Evolutionary conservation across 2,329 filamentous ascomycete species (phyloP), one percentile per base, ranked within the genome.

Genomic region (Neopestalotiopsis sp.): DNA sequence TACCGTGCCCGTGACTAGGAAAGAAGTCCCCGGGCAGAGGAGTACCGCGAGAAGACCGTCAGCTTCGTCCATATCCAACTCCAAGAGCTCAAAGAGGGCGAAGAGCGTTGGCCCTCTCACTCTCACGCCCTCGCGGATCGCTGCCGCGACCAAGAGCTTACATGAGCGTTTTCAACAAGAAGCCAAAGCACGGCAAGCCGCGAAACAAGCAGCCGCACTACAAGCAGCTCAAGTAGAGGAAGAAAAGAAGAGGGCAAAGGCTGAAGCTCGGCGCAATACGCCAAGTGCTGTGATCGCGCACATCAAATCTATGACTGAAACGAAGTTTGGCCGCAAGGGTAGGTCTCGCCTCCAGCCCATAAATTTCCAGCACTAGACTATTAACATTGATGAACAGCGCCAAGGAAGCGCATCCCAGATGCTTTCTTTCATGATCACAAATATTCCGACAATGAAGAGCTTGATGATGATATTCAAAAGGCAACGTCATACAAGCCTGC

Each of bases 301-400:
- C 40, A 57, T 67, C 65, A 59, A 59, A 53, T 61, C 58, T n/a
- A 59, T 67, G 12, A 67, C 65, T 20, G 20, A 24, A 12, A 32
- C 4, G 32, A 67, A 49, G 28, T n/a, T 24, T 34, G 12, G 42
- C n/a, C 34, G 45, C 17, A 66, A 38, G 20, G 30, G 64, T 57
- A 38, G 10, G 64, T 57, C 10, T n/a, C 24, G 45, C 62, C n/a
- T 28, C 24, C 24, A 28, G 24, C 24, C 24, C 24, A 28, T 49
- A 9, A 10, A 49, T 24, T 17, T n/a, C 3, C 14, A 17, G 10
- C 10, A 12, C 3, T 20, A 20, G 12, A n/a, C 62, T 49, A 28
- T 45, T 66, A 49, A 66, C 45, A 56, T 32, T 2, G n/a, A 38
- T 28, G 10, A 24, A 56, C 45, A 66, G 64, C 40, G 9, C 28